Evolutionary conservation across 257 asterid genomes (phyloP).

Genomic region (Asclepias syriaca): DNA sequence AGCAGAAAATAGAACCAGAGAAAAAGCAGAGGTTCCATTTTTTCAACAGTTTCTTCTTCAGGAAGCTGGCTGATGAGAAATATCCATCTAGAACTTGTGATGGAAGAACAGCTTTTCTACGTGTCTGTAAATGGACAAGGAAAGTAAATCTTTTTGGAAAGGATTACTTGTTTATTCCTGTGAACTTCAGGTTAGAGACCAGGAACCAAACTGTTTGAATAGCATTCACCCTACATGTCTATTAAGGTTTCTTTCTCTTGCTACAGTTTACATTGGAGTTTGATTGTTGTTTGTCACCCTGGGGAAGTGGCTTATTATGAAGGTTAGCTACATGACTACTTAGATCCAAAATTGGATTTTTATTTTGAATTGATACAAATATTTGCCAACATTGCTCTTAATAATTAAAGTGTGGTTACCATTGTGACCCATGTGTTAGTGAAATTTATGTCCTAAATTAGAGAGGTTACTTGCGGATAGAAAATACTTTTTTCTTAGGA

Average conservation of each 20-base stretch:
- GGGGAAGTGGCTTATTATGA: constrained; percentile 52
- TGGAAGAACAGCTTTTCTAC: constrained; percentile 58
- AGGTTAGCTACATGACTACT: constrained; percentile 32
- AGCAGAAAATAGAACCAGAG: constrained; percentile 35
- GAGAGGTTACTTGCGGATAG: not conserved
- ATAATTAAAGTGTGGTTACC: not conserved
- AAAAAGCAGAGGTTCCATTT: constrained; percentile 65
- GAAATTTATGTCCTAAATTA: not conserved
- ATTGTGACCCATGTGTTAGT: not conserved
- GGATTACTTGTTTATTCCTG: constrained; percentile 79
- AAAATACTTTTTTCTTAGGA: not conserved
- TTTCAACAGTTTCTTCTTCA: constrained; percentile 90
- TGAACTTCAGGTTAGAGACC: constrained; percentile 73
- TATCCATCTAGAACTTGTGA: constrained; percentile 39
- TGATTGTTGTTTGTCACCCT: constrained; percentile 85
- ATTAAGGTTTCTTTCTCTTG: constrained; percentile 16
- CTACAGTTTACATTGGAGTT: constrained; percentile 95
- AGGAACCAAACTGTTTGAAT: constrained; percentile 11
- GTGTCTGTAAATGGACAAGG: constrained; percentile 84
- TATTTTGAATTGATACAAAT: not conserved
- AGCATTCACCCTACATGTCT: constrained; percentile 14
- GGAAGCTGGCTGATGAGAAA: constrained; percentile 60
- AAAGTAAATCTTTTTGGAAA: constrained; percentile 68
- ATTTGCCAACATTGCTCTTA: not conserved
- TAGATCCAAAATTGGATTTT: not conserved